These are phyloP conservation scores for Lentinula novae-zelandiae DNA, from an alignment of 1,284 basidiomycete genomes.

Conservation along the genomic window DNA sequence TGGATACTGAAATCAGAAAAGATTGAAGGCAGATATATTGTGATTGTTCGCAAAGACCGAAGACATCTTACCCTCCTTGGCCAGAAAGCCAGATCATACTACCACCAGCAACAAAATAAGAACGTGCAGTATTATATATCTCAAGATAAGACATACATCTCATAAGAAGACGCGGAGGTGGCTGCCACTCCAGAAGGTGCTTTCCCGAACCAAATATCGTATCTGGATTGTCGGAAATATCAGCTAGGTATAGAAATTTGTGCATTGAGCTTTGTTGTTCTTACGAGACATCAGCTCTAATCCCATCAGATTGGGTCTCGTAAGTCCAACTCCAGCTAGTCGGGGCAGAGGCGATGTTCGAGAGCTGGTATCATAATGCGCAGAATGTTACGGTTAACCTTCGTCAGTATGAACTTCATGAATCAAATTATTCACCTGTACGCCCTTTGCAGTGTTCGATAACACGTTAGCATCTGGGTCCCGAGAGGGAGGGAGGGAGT, in stretches of 20 bases:
- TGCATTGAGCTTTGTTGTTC: constrained; percentile 9
- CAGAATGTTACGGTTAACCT: neutral
- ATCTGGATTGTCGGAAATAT: constrained; percentile 26
- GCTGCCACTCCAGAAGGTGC: constrained; percentile 42
- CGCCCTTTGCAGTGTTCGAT: constrained; percentile 41
- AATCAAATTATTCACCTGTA: constrained; percentile 31
- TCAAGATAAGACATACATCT: constrained; percentile 37
- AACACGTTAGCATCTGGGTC: constrained; percentile 42
- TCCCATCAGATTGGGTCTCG: constrained; percentile 36
- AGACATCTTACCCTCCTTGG: constrained; percentile 41
- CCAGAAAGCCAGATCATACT: constrained; percentile 65
- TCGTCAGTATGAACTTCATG: neutral
- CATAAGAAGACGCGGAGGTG: constrained; percentile 45
- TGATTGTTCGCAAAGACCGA: neutral
- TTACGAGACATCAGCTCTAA: constrained; percentile 54
- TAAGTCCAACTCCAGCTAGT: constrained; percentile 53
- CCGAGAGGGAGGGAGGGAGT: neutral
- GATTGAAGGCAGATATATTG: neutral
- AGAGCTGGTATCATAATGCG: constrained; percentile 28
- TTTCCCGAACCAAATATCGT: constrained; percentile 54
- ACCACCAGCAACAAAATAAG: neutral
- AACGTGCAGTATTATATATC: neutral
- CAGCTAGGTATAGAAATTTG: neutral
- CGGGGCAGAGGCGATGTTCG: constrained; percentile 38
- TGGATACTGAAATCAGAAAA: constrained; percentile 36